Percentiles rank a stretch among this genome's conserved stretches.
These are phyloP conservation scores for Lachnellula suecica DNA, from an alignment of 2,329 filamentous ascomycete species.

Conservation along the genomic window DNA sequence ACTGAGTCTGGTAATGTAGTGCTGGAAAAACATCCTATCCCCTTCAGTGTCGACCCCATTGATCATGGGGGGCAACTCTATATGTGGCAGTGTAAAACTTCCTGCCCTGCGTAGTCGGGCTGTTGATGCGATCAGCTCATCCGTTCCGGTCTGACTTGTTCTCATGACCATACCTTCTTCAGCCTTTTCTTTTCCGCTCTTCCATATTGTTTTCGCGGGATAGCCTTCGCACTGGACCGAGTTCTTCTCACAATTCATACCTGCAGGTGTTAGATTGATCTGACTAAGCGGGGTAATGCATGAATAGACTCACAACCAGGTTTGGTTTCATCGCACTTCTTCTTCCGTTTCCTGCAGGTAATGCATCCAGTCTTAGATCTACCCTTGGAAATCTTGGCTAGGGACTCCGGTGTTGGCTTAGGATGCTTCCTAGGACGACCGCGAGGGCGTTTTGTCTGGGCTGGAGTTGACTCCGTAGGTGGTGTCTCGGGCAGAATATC, in stretches of 20 bases:
- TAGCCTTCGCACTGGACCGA: constrained; percentile 90
- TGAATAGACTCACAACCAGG: constrained; percentile 56
- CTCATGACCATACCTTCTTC: constrained; percentile 57
- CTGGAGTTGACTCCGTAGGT: constrained; percentile 12
- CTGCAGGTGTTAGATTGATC: constrained; percentile 41
- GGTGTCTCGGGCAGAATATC: constrained; percentile 16
- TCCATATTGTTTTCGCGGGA: constrained; percentile 83
- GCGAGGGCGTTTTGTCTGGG: constrained; percentile 60
- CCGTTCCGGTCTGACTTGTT: constrained; percentile 19
- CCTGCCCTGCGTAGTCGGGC: constrained; percentile 47
- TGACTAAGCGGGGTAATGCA: background rate
- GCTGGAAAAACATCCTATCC: constrained; percentile 78
- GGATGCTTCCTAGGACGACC: constrained; percentile 81
- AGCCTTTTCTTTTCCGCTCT: constrained; percentile 72
- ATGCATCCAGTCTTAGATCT: constrained; percentile 69
- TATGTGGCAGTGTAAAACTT: constrained; percentile 45
- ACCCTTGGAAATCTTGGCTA: constrained; percentile 75
- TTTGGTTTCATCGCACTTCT: constrained; percentile 71
- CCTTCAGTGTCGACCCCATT: constrained; percentile 78
- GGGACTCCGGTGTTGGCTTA: constrained; percentile 50
- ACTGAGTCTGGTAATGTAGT: constrained; percentile 79
- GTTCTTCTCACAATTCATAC: constrained; percentile 90
- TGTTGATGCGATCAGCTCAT: constrained; percentile 34
- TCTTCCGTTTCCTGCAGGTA: constrained; percentile 67
- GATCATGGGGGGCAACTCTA: constrained; percentile 67